Conservation (phyloP, 495 filamentous ascomycete genomes). For the Viridothelium virens region DNA sequence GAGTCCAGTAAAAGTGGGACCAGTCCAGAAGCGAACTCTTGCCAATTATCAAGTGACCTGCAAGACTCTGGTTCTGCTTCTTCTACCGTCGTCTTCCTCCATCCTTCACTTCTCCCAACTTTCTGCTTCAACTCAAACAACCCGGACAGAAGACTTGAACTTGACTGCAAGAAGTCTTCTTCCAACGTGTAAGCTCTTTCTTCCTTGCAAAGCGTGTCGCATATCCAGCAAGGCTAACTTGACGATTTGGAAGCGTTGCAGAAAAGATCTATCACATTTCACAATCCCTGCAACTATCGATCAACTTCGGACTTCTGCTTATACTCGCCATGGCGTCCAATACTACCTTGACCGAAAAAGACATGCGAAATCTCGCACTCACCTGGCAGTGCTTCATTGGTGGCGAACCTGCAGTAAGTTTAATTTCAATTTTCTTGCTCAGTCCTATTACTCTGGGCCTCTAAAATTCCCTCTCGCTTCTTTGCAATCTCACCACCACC, state of each 20-base stretch:
- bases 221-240: neutral
- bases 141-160: neutral
- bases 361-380: conserved; percentile 14
- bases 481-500: neutral
- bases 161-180: neutral
- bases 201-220: neutral
- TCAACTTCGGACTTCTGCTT: neutral
- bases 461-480: neutral
- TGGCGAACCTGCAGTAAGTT: neutral
- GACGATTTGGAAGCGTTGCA: neutral
- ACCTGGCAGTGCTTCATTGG: conserved; percentile 21
- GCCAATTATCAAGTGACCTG: neutral
- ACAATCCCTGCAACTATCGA: neutral
- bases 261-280: conserved; percentile 2
- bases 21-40: neutral
- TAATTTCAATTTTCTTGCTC: neutral
- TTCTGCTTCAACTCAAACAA: neutral
- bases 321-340: neutral
- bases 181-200: neutral
- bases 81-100: neutral
- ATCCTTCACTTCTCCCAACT: neutral
- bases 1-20: neutral
- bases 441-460: neutral
- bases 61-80: neutral
- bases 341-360: neutral